A percentile compares a stretch with the other conserved stretches of the same genome.
phyloP scores from a whole-genome alignment of 208 protist species.

The Acanthamoeba healyi region DNA sequence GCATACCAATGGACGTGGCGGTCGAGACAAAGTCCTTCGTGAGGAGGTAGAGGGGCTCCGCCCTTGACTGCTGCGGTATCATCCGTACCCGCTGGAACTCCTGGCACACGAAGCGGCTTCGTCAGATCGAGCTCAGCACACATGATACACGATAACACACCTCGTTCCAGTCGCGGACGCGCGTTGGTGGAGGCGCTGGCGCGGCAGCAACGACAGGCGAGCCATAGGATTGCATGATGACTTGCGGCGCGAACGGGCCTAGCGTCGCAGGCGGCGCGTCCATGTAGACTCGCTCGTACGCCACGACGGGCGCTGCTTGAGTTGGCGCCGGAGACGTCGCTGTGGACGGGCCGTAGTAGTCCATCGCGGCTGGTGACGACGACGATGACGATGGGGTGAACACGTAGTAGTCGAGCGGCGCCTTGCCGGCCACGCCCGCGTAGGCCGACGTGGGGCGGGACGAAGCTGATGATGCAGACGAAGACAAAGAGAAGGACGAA shows the following conservation, averaged over 20 bases:
- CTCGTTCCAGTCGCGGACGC: not conserved
- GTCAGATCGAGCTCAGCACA: too few relatives aligned
- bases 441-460: too few relatives aligned
- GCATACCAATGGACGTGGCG: not conserved
- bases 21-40: slow-evolving; percentile 11
- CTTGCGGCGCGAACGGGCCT: not conserved
- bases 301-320: too few relatives aligned
- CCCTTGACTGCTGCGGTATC: not conserved
- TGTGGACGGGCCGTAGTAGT: not conserved
- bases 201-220: not conserved
- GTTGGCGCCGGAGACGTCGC: not conserved
- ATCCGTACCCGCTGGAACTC: slow-evolving; percentile 21
- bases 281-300: not conserved
- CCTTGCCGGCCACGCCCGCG: too few relatives aligned
- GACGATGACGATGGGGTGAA: not conserved
- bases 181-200: not conserved
- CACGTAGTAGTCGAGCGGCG: not conserved
- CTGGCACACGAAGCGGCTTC: not conserved
- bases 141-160: not conserved
- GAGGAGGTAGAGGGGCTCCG: not conserved
- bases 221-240: not conserved
- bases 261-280: not conserved
- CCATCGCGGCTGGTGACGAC: not conserved
- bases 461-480: too few relatives aligned
- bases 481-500: too few relatives aligned